A percentile compares a stretch with the other conserved stretches of the same genome.
Evolutionary conservation across 116 monocot species (phyloP).

Genomic region (Trichopus zeylanicus): DNA sequence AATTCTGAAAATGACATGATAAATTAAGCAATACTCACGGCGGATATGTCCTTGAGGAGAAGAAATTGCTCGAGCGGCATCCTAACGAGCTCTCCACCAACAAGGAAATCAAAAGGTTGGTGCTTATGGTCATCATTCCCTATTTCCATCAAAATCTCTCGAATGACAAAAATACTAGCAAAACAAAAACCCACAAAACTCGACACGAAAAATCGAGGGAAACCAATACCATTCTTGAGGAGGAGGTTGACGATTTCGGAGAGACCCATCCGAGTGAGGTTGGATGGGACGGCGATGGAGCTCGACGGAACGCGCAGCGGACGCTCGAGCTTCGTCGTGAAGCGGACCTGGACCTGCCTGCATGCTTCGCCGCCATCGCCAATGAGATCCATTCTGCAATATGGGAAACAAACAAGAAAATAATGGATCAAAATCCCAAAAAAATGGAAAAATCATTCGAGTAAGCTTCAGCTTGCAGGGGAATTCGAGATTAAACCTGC

Average conservation of each 20-base stretch:
- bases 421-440: background rate
- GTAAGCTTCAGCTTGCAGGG: background rate
- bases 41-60: slow-evolving; percentile 72
- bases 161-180: background rate
- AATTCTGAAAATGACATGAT: background rate
- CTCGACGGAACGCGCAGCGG: slow-evolving; percentile 40
- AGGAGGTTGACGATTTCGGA: slow-evolving; percentile 86
- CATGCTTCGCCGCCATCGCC: slow-evolving; percentile 24
- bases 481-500: background rate
- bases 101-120: slow-evolving; percentile 81
- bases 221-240: slow-evolving; percentile 34
- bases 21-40: slow-evolving; percentile 32
- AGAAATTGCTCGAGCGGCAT: slow-evolving; percentile 79
- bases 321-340: slow-evolving; percentile 64
- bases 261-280: slow-evolving; percentile 81
- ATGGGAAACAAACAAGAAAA: slow-evolving; percentile 1
- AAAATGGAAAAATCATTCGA: background rate
- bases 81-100: slow-evolving; percentile 80
- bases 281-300: slow-evolving; percentile 66
- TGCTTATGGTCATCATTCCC: slow-evolving; percentile 37
- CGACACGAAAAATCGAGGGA: background rate
- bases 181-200: background rate
- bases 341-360: slow-evolving; percentile 67
- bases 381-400: slow-evolving; percentile 21
- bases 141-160: slow-evolving; percentile 8